phyloP scores from a whole-genome alignment of 257 asterid genomes.

The Przewalskia tangutica region DNA sequence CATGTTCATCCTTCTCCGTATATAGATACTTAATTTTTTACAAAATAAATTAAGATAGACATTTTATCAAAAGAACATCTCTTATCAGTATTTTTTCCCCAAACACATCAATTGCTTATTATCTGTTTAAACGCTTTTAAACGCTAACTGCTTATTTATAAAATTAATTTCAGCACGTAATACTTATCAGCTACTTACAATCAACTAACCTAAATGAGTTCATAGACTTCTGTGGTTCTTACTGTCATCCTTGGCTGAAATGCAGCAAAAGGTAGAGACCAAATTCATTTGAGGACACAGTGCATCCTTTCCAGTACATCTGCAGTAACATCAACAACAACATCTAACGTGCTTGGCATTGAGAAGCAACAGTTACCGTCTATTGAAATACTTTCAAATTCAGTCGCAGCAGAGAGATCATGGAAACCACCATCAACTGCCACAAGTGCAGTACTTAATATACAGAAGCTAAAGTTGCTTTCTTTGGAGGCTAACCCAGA shows the following conservation, averaged over 20 bases:
- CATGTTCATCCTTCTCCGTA: too few species aligned
- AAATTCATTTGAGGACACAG: slow-evolving; percentile 43
- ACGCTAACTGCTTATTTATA: too few species aligned
- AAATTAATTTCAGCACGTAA: too few species aligned
- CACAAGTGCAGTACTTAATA: slow-evolving; percentile 44
- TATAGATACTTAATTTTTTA: too few species aligned
- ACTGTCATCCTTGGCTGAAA: slow-evolving; percentile 12
- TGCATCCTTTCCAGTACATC: slow-evolving; percentile 60
- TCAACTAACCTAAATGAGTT: too few species aligned
- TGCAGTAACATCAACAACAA: slow-evolving; percentile 21
- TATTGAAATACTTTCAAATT: slow-evolving; percentile 44
- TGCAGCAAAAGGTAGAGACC: slow-evolving; percentile 77
- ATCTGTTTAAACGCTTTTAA: too few species aligned
- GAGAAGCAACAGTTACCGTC: slow-evolving; percentile 57
- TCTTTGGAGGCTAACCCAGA: slow-evolving; percentile 50
- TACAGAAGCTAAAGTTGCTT: slow-evolving; percentile 43
- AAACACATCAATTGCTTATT: too few species aligned
- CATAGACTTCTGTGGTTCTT: slow-evolving; percentile 10
- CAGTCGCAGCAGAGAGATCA: slow-evolving; percentile 42
- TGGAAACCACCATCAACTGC: slow-evolving; percentile 37
- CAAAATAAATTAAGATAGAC: too few species aligned
- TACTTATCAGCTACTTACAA: too few species aligned
- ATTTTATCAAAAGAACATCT: too few species aligned
- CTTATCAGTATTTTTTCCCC: too few species aligned
- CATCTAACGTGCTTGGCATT: slow-evolving; percentile 47